phyloP scores from a whole-genome alignment of 345 rosid genomes.

The Psidium friedrichsthalianum region DNA sequence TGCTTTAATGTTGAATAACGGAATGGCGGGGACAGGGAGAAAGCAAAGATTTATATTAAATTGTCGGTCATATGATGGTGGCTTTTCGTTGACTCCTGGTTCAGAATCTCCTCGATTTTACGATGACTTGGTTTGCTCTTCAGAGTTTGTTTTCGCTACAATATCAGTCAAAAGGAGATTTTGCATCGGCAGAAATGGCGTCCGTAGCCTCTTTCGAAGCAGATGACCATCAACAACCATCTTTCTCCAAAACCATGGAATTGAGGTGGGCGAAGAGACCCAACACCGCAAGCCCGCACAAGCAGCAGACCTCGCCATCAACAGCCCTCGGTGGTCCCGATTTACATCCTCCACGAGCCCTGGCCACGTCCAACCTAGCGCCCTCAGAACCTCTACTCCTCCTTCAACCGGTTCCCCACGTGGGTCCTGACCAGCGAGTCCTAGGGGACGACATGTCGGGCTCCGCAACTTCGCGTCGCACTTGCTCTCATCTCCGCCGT shows the following conservation, averaged over 20 bases:
- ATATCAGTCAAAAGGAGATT: no score
- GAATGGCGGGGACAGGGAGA: no score
- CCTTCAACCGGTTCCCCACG: constrained; percentile 50
- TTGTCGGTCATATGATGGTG: no score
- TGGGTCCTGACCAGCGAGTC: constrained; percentile 9
- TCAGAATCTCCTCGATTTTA: no score
- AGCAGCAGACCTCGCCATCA: not conserved
- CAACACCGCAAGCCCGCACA: not conserved
- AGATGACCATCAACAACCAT: not conserved
- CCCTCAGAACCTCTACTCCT: constrained; percentile 37
- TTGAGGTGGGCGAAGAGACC: constrained; percentile 2
- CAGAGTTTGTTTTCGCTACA: no score
- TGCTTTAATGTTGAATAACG: no score
- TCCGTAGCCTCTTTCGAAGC: not conserved
- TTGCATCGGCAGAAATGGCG: not conserved
- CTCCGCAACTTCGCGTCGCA: constrained; percentile 51
- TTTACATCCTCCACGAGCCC: constrained; percentile 55
- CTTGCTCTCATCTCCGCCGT: constrained; percentile 46
- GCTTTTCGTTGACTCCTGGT: no score
- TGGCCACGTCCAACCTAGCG: constrained; percentile 30
- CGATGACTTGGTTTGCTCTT: no score
- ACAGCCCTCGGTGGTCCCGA: constrained; percentile 23
- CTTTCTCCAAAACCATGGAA: constrained; percentile 2
- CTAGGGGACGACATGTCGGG: constrained; percentile 18
- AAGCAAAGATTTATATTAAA: no score